These are phyloP conservation scores for Penicillium sp. DNA, from an alignment of 2,329 filamentous ascomycete genomes.

Conservation along the genomic window DNA sequence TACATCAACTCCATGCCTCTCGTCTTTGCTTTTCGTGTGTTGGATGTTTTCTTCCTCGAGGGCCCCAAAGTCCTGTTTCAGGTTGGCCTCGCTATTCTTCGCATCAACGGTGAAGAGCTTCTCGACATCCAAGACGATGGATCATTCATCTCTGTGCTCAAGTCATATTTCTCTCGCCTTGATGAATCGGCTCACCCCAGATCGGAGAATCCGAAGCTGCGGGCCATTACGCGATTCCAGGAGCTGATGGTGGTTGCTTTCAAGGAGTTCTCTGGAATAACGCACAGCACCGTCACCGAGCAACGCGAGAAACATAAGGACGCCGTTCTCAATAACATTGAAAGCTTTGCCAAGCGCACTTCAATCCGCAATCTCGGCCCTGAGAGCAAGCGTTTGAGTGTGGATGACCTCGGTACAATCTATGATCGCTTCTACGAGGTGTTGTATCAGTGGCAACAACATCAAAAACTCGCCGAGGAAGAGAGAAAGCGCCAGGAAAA, in stretches of 20 bases:
- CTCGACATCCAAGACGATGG: conserved; percentile 92
- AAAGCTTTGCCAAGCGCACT: conserved; percentile 95
- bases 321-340: conserved; percentile 90
- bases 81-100: conserved; percentile 91
- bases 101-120: conserved; percentile 95
- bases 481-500: conserved; percentile 67
- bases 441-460: conserved; percentile 87
- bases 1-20: conserved; percentile 99
- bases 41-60: conserved; percentile 98
- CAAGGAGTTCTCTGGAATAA: conserved; percentile 96
- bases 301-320: conserved; percentile 91
- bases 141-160: conserved; percentile 93
- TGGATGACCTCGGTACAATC: conserved; percentile 82
- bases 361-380: conserved; percentile 94
- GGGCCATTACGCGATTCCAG: conserved; percentile 93
- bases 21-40: conserved; percentile 92
- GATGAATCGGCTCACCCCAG: conserved; percentile 96
- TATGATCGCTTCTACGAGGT: conserved; percentile 95
- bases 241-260: conserved; percentile 99
- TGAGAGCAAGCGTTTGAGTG: conserved; percentile 86
- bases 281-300: conserved; percentile 87
- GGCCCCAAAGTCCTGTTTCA: conserved; percentile 97
- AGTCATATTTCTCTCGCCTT: conserved; percentile 88
- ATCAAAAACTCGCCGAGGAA: conserved; percentile 76
- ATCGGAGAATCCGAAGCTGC: conserved; percentile 91